A percentile compares a stretch with the other conserved stretches of the same genome.
phyloP scores from a whole-genome alignment of 208 protist genomes.

The Wallacemonas sp. region DNA sequence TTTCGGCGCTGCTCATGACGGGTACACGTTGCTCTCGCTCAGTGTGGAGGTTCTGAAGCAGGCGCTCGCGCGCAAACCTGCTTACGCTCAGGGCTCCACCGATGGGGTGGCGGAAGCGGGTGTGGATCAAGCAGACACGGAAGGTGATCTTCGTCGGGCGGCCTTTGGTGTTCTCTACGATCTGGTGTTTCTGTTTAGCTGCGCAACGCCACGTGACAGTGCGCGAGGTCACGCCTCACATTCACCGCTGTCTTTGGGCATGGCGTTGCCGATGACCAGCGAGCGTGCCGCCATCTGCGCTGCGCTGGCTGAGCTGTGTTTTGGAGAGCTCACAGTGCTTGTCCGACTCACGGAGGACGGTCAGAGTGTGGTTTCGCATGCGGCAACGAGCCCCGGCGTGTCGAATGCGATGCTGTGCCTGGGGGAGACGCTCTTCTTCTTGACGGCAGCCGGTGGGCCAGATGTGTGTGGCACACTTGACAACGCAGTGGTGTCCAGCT shows the following conservation, averaged over 20 bases:
- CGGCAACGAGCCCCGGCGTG: constrained; percentile 18
- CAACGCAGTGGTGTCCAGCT: background rate
- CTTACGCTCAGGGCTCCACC: constrained; percentile 9
- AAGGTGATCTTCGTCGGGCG: constrained; percentile 41
- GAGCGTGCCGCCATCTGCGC: background rate
- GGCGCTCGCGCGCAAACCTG: background rate
- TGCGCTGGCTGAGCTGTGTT: constrained; percentile 13
- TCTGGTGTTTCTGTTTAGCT: constrained; percentile 18
- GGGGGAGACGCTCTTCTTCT: constrained; percentile 16
- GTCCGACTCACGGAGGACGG: background rate
- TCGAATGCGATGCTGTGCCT: constrained; percentile 29
- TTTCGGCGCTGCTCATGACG: background rate
- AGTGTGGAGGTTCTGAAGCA: background rate
- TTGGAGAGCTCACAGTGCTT: constrained; percentile 15
- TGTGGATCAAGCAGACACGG: too few species aligned
- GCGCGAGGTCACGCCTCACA: too few species aligned
- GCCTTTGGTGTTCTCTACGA: constrained; percentile 48
- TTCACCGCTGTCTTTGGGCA: too few species aligned
- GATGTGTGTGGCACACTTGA: too few species aligned
- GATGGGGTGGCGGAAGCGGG: too few species aligned
- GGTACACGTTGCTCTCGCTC: background rate
- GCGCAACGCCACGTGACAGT: too few species aligned
- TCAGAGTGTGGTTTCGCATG: background rate
- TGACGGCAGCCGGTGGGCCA: background rate
- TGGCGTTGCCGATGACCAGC: background rate